Evolutionary conservation across 1,284 basidiomycete genomes (phyloP), one percentile per base, ranked within the genome.

Genomic region (Ustilago sp.): DNA sequence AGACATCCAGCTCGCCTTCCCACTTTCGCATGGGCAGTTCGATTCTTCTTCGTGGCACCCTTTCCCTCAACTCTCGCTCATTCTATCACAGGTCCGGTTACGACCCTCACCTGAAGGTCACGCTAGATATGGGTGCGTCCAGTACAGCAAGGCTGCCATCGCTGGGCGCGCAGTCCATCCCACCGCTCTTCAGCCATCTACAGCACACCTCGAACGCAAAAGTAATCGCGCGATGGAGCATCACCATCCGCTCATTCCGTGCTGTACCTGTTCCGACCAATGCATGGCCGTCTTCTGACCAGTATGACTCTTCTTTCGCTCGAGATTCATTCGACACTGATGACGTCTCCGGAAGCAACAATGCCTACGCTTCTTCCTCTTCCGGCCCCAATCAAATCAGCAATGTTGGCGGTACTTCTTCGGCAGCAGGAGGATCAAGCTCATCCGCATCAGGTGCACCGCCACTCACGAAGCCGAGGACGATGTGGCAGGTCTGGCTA

Each of bases 231-330:
- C 60, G 76, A 31, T 78, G 76, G 76, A 74, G 65, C 62, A 68
- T 78, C 68, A 78, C 71, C 56, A 74, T 78, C 53, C 76, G 76
- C 50, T 78, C 76, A n/a, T 78, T 78, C 38, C 71, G 76, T n/a
- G 76, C 76, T 19, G 68, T 78, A 0, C 71, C 76, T 23, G 76
- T 78, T 3, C 76, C 76, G 6, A 63, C 62, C 54, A 67, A 73
- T 17, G 75, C 68, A 19, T 77, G 70, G 66, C 76, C 76, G 1
- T 19, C 69, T 8, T 1, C 68, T 3, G 59, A 62, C 4, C 59
- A 65, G 45, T 71, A 65, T 38, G 74, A 76, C 59, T 63, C 57
- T 12, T 45, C 45, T 8, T 66, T 66, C 50, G 12, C 32, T 2
- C 36, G 28, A 8, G 19, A 9, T 13, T 3, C 31, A 3, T 23